A percentile compares a stretch with the other conserved stretches of the same genome.
Evolutionary conservation across 2,329 filamentous ascomycete genomes (phyloP).

Genomic region (Nemania sp.): DNA sequence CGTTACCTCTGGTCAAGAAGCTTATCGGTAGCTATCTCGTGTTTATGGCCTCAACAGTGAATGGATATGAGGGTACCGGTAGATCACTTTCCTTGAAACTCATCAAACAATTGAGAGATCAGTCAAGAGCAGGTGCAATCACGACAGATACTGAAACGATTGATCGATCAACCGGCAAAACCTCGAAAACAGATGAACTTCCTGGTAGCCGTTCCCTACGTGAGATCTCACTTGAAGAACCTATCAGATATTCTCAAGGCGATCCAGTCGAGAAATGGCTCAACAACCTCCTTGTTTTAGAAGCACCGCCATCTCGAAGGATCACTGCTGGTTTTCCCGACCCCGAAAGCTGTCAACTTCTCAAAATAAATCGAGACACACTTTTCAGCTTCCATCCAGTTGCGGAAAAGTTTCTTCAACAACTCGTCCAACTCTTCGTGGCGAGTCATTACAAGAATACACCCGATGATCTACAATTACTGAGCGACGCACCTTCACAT

Average conservation of each 20-base stretch:
- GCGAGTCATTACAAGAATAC: constrained; percentile 97
- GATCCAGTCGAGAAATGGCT: constrained; percentile 96
- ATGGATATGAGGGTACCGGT: constrained; percentile 96
- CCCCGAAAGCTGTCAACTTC: constrained; percentile 86
- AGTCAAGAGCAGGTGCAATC: constrained; percentile 71
- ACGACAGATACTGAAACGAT: constrained; percentile 64
- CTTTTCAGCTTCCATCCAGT: constrained; percentile 98
- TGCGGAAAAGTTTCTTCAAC: constrained; percentile 94
- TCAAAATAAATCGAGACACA: constrained; percentile 94
- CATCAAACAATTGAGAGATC: constrained; percentile 94
- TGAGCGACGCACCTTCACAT: constrained; percentile 97
- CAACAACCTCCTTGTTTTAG: constrained; percentile 89
- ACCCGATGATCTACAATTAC: constrained; percentile 95
- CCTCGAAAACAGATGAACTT: constrained; percentile 63
- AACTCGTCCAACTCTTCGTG: constrained; percentile 97
- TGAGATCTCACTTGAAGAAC: constrained; percentile 90
- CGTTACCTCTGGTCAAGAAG: constrained; percentile 87
- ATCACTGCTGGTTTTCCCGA: constrained; percentile 82
- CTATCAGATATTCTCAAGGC: constrained; percentile 90
- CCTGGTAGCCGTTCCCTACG: constrained; percentile 77
- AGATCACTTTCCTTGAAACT: constrained; percentile 93
- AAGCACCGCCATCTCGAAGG: constrained; percentile 83
- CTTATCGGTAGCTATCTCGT: constrained; percentile 96
- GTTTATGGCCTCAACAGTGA: constrained; percentile 99
- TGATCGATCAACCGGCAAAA: constrained; percentile 78